Evolutionary conservation across 208 protist genomes (phyloP).

Genomic region (Leptomonas pyrrhocoris): DNA sequence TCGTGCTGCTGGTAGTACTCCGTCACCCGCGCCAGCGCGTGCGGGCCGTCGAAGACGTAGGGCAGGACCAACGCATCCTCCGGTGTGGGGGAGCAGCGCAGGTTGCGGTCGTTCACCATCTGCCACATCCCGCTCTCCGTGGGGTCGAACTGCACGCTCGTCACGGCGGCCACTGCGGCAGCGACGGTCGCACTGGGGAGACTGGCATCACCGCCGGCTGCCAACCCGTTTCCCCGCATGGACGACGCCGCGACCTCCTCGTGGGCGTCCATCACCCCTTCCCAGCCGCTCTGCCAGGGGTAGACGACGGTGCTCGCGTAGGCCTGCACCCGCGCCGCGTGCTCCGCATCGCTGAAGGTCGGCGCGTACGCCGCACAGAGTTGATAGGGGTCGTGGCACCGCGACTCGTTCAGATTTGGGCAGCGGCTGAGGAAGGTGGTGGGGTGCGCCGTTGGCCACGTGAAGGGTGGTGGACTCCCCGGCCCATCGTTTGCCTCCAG

Average conservation of each 20-base stretch:
- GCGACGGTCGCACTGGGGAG: background rate
- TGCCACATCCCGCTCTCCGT: conserved; percentile 76
- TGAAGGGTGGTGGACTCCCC: background rate
- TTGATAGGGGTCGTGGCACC: conserved; percentile 21
- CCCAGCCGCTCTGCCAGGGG: conserved; percentile 27
- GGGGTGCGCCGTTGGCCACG: conserved; percentile 1
- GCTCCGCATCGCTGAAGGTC: conserved; percentile 28
- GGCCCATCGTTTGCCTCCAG: too few species aligned
- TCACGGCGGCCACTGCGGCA: background rate
- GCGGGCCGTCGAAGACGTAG: conserved; percentile 61
- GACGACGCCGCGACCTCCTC: background rate
- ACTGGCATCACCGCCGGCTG: background rate
- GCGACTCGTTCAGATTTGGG: conserved; percentile 4
- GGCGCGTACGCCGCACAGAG: conserved; percentile 13
- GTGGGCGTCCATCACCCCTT: background rate
- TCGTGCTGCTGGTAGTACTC: conserved; percentile 70
- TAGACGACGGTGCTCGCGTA: conserved; percentile 39
- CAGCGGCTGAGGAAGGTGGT: conserved; percentile 11
- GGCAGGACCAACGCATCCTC: conserved; percentile 72
- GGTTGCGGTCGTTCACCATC: conserved; percentile 68
- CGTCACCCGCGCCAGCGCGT: conserved; percentile 52
- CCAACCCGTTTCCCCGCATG: background rate
- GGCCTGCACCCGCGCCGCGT: conserved; percentile 23
- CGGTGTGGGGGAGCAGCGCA: conserved; percentile 61
- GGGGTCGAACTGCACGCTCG: conserved; percentile 51